A percentile compares a stretch with the other conserved stretches of the same genome.
Conservation (phyloP, 129 eudicot genomes). For the Helianthus tuberosus region DNA sequence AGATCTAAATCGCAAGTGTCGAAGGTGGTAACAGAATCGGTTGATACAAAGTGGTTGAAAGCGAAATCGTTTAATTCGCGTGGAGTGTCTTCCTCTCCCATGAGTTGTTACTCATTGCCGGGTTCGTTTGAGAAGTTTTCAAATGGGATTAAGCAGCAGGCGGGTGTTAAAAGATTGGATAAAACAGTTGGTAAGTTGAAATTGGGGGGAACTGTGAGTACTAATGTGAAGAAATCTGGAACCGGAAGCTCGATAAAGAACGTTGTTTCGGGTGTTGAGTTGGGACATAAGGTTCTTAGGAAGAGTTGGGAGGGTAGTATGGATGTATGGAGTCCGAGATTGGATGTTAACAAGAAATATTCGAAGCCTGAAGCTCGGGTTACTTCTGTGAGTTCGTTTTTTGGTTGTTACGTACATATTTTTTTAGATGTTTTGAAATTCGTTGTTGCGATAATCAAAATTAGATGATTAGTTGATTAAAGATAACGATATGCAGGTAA, state of each 20-base stretch:
- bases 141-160: conserved; percentile 67
- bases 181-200: conserved; percentile 44
- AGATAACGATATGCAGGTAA: neutral
- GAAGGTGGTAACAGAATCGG: conserved; percentile 35
- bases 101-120: conserved; percentile 73
- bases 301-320: conserved; percentile 90
- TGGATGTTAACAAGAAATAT: conserved; percentile 40
- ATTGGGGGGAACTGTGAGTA: conserved; percentile 47
- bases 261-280: conserved; percentile 55
- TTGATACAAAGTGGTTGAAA: conserved; percentile 51
- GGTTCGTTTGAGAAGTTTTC: conserved; percentile 80
- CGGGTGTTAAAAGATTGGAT: conserved; percentile 54
- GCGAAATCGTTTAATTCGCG: conserved; percentile 47
- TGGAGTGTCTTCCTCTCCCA: conserved; percentile 56
- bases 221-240: conserved; percentile 39
- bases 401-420: neutral
- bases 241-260: conserved; percentile 54
- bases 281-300: conserved; percentile 72
- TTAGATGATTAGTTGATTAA: neutral
- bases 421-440: neutral
- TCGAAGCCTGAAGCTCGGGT: conserved; percentile 52
- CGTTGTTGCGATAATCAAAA: neutral
- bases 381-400: conserved; percentile 58
- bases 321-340: conserved; percentile 63
- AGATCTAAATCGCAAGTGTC: conserved; percentile 68